Evolutionary conservation across 352 stramenopile species (phyloP).

Genomic region (Phytophthora tentaculata): DNA sequence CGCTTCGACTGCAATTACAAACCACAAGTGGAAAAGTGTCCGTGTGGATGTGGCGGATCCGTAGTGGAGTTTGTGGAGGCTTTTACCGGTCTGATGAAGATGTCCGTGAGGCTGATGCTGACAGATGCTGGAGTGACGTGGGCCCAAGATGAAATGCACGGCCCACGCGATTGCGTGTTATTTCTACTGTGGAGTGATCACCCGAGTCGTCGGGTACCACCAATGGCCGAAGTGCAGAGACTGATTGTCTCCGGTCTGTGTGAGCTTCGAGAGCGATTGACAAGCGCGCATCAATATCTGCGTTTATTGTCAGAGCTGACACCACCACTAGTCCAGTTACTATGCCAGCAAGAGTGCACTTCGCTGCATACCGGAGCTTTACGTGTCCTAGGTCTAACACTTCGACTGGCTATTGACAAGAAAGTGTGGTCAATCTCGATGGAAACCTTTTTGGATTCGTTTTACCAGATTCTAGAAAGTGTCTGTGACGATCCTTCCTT

Average conservation of each 20-base stretch:
- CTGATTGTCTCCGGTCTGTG: constrained; percentile 12
- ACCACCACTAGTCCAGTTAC: constrained; percentile 16
- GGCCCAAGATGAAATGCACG: constrained; percentile 32
- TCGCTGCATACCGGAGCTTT: constrained; percentile 19
- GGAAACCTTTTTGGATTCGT: constrained; percentile 22
- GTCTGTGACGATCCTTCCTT: constrained; percentile 9
- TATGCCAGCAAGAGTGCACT: constrained; percentile 12
- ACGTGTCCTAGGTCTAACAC: constrained; percentile 27
- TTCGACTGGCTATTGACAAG: constrained; percentile 29
- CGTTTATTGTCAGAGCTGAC: constrained; percentile 15
- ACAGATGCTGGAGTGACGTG: constrained; percentile 22
- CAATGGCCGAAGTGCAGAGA: constrained; percentile 14
- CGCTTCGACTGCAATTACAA: neutral
- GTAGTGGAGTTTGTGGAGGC: neutral
- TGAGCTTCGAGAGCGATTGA: constrained; percentile 24
- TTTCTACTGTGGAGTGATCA: constrained; percentile 25
- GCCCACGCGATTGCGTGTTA: constrained; percentile 22
- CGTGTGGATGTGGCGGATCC: constrained; percentile 14
- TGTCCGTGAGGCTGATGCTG: constrained; percentile 26
- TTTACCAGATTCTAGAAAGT: constrained; percentile 25
- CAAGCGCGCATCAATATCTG: constrained; percentile 30
- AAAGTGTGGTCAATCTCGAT: constrained; percentile 32
- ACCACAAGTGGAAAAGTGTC: constrained; percentile 12
- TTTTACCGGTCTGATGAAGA: constrained; percentile 20
- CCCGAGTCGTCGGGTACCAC: neutral